phyloP scores from a whole-genome alignment of 306 rosid species.

The Delonix regia region DNA sequence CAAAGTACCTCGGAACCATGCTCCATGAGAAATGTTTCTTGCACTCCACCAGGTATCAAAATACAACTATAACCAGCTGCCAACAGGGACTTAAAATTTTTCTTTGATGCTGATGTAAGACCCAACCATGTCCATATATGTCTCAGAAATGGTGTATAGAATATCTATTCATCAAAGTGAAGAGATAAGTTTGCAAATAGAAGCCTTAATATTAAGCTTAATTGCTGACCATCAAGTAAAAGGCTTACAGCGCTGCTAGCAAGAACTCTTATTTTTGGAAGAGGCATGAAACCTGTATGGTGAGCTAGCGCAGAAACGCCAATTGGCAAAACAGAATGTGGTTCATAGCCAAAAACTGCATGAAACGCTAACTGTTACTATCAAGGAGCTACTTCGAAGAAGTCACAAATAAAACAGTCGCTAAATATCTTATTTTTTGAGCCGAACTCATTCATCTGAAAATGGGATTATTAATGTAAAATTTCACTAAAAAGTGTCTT shows the following conservation, averaged over 20 bases:
- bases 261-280: conserved; percentile 85
- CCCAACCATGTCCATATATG: conserved; percentile 99
- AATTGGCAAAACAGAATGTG: conserved; percentile 93
- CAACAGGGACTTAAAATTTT: conserved; percentile 65
- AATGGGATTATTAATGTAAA: background rate
- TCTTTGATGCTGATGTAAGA: conserved; percentile 70
- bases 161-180: conserved; percentile 57
- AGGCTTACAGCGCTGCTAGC: conserved; percentile 93
- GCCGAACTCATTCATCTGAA: background rate
- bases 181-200: conserved; percentile 20
- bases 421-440: background rate
- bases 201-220: conserved; percentile 28
- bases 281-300: conserved; percentile 90
- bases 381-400: conserved; percentile 21
- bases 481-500: background rate
- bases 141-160: conserved; percentile 88
- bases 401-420: conserved; percentile 17
- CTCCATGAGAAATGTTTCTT: conserved; percentile 80
- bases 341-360: conserved; percentile 93
- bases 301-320: conserved; percentile 84
- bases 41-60: conserved; percentile 96
- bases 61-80: conserved; percentile 83
- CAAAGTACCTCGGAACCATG: conserved; percentile 70
- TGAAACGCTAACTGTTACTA: background rate
- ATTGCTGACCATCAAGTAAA: conserved; percentile 26